These are phyloP conservation scores for Achlya hypogyna DNA, from an alignment of 352 stramenopile species.

Conservation along the genomic window DNA sequence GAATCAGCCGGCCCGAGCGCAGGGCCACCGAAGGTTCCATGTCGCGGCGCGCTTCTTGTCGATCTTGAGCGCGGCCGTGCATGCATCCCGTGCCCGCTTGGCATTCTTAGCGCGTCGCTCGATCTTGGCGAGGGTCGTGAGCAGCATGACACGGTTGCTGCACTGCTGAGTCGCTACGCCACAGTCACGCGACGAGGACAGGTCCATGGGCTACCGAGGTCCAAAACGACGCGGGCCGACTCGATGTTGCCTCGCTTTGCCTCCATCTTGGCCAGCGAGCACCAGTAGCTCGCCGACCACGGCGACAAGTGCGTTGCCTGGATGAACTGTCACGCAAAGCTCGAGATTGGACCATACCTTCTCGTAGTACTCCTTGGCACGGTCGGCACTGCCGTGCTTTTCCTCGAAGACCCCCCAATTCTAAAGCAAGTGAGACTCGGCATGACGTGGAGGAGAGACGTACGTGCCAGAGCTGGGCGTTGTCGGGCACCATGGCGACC, in stretches of 20 bases:
- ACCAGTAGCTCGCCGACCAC: conserved; percentile 35
- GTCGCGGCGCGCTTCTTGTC: conserved; percentile 49
- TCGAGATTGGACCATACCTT: conserved; percentile 28
- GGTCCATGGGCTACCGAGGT: not conserved
- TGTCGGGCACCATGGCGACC: not conserved
- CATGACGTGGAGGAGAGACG: not conserved
- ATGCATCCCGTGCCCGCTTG: conserved; percentile 42
- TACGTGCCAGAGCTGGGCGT: not conserved
- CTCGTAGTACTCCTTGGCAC: conserved; percentile 63
- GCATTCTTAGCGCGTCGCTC: conserved; percentile 63
- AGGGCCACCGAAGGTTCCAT: conserved; percentile 58
- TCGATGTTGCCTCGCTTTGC: conserved; percentile 47
- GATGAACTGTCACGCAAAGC: conserved; percentile 7
- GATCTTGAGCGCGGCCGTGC: conserved; percentile 66
- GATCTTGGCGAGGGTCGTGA: conserved; percentile 73
- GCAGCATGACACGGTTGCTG: conserved; percentile 49
- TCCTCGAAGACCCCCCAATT: conserved; percentile 71
- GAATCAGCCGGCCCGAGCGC: not conserved
- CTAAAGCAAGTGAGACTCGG: conserved; percentile 5
- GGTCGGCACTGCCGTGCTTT: conserved; percentile 46
- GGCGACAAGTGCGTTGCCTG: conserved; percentile 55
- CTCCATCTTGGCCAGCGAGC: conserved; percentile 48
- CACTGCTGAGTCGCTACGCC: conserved; percentile 40
- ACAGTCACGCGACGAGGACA: not conserved
- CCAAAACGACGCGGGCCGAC: conserved; percentile 49